A percentile compares a stretch with the other conserved stretches of the same genome.
These are phyloP conservation scores for Skeletonema costatum DNA, from an alignment of 108 stramenopile genomes.

Conservation along the genomic window DNA sequence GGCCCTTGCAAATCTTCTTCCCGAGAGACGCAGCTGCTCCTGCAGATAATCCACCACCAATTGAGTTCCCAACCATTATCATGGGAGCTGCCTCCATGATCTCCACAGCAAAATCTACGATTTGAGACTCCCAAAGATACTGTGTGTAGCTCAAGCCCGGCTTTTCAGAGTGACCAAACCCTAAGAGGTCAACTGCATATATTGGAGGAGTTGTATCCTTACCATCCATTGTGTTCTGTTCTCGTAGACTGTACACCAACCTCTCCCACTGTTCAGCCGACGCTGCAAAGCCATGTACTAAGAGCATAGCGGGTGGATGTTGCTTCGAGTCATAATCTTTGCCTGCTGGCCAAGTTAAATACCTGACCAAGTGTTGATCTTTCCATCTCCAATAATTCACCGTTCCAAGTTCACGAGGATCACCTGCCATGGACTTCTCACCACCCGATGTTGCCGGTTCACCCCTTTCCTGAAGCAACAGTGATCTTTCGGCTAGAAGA, in stretches of 20 bases:
- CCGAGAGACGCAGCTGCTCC: neutral
- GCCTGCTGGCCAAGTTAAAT: no score
- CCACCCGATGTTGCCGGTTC: no score
- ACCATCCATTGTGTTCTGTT: neutral
- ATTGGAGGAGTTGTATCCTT: neutral
- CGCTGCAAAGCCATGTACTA: conserved; percentile 67
- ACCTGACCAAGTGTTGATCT: no score
- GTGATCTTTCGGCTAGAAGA: no score
- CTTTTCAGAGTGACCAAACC: conserved; percentile 66
- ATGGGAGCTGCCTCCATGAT: conserved; percentile 4
- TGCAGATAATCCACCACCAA: conserved; percentile 45
- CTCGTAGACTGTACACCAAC: neutral
- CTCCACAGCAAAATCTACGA: conserved; percentile 50
- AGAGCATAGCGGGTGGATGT: no score
- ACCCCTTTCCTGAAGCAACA: no score
- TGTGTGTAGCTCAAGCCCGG: conserved; percentile 61
- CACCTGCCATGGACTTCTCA: no score
- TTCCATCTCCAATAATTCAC: no score
- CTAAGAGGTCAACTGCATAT: conserved; percentile 61
- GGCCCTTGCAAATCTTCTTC: conserved; percentile 2
- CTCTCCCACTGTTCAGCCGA: conserved; percentile 46
- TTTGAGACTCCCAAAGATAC: conserved; percentile 57
- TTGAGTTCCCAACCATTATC: conserved; percentile 60
- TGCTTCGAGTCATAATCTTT: no score
- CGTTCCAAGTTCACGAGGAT: no score